Evolutionary conservation across 1,284 basidiomycete species (phyloP).

Genomic region (Thelephora terrestris): DNA sequence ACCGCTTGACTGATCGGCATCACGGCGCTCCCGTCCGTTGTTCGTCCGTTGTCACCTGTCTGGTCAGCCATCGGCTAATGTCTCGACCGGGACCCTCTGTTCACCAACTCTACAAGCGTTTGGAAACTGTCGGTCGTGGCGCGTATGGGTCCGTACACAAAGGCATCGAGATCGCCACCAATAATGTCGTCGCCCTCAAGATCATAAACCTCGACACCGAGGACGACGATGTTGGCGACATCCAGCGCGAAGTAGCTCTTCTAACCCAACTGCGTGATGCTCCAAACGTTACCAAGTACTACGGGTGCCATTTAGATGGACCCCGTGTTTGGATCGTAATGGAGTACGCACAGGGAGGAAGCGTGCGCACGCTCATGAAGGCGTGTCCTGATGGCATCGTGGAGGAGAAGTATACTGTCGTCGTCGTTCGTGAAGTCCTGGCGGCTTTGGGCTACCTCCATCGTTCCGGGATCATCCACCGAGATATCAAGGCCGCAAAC

Average conservation of each 20-base stretch:
- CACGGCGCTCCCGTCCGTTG: no score
- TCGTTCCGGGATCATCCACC: constrained; percentile 89
- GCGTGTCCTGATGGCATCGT: constrained; percentile 75
- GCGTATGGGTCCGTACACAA: constrained; percentile 96
- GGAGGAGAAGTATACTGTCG: constrained; percentile 82
- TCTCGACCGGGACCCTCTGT: constrained; percentile 19
- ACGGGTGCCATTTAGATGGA: constrained; percentile 90
- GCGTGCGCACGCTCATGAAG: constrained; percentile 83
- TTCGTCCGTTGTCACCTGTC: neutral
- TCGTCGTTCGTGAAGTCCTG: constrained; percentile 88
- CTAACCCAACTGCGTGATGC: constrained; percentile 82
- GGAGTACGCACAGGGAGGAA: constrained; percentile 96
- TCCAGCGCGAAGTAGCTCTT: constrained; percentile 92
- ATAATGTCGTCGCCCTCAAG: constrained; percentile 89
- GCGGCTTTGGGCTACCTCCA: constrained; percentile 83
- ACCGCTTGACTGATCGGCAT: no score
- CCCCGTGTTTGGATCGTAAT: constrained; percentile 98
- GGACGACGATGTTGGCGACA: constrained; percentile 94
- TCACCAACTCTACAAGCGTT: constrained; percentile 38
- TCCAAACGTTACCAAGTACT: constrained; percentile 93
- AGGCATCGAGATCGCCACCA: constrained; percentile 76
- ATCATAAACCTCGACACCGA: constrained; percentile 97
- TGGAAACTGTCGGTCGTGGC: constrained; percentile 76
- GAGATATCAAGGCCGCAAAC: constrained; percentile 96
- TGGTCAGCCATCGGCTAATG: neutral